Base-by-base conservation (phyloP, 129 eudicot species). In the Erigeron canadensis region DNA sequence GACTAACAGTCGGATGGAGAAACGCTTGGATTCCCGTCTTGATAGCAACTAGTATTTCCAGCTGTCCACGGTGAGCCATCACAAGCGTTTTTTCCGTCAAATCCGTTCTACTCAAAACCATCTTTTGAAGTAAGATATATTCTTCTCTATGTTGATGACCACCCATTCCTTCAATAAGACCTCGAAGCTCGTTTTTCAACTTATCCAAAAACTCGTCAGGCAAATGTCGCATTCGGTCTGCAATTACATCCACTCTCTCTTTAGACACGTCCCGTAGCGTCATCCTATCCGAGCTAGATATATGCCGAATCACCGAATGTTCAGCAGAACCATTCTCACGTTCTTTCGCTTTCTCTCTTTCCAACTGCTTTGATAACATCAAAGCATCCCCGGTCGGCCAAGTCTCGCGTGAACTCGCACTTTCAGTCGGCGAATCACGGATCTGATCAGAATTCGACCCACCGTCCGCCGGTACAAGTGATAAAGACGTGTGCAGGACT, bases 341-440 rank as follows among this genome's bases (percentile, higher is more conserved):
- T 72, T 82, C 78, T 22, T 79, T 79, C 10, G 73, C 83, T 50
- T 82, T 86, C 47, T 82, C 98, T 58, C 82, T 82, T 72, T 89
- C 93, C 76, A 78, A 11, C 51, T 85, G 87, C 73, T 84, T 86
- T 63, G 83, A 79, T 37, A 77, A 19, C 62, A 77, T 75, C 67
- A 89, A 72, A 23, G 90, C 86, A 74, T 85, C 95, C 38, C 86
- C 72, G 9, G 93, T 86, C 57, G 98, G 98, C 91, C 96, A 94
- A 9, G 96, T 94, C 69, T 94, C 98, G 11, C 91, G 90, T 41
- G 98, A 94, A 71, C 97, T 89, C 9, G 98, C 98, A 81, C 98
- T 94, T 78, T 94, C 98, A 17, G 98, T 80, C 17, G 98, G 98
- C n/a, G 98, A 94, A 53, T 87, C 97, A 34, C 86, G 89, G 12